Conservation (phyloP, 2,329 filamentous ascomycete genomes). For the Decorospora gaudefroyi region DNA sequence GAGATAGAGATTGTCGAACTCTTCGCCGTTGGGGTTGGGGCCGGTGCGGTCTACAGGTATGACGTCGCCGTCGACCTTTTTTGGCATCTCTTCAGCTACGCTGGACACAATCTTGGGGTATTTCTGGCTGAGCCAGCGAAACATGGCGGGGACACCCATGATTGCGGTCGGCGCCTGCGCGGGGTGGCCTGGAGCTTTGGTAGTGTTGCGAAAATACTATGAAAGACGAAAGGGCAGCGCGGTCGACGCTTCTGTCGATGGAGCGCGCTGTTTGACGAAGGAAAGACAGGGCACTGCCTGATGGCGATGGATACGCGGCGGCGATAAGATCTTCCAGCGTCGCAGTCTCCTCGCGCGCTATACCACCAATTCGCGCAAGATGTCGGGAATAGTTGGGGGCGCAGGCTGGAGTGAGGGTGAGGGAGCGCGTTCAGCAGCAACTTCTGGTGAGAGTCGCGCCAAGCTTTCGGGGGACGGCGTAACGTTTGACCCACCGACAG, state of each 20-base stretch:
- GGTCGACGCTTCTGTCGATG: slow-evolving; percentile 18
- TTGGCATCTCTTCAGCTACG: slow-evolving; percentile 83
- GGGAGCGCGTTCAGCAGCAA: no score
- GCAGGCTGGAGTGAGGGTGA: slow-evolving; percentile 3
- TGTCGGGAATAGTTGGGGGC: slow-evolving; percentile 11
- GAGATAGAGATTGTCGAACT: slow-evolving; percentile 96
- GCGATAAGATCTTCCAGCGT: background rate
- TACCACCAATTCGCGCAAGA: slow-evolving; percentile 11
- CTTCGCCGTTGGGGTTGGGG: slow-evolving; percentile 94
- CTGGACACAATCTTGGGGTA: slow-evolving; percentile 96
- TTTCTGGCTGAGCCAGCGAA: slow-evolving; percentile 94
- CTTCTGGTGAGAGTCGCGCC: slow-evolving; percentile 13
- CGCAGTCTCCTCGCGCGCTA: slow-evolving; percentile 10
- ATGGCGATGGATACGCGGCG: slow-evolving; percentile 2
- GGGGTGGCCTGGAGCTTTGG: slow-evolving; percentile 11
- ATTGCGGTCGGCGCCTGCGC: slow-evolving; percentile 37
- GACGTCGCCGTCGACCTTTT: slow-evolving; percentile 78
- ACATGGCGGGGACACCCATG: slow-evolving; percentile 95
- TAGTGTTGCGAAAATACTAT: slow-evolving; percentile 29
- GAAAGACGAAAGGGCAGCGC: slow-evolving; percentile 17
- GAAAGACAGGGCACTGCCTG: slow-evolving; percentile 19
- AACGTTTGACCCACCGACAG: slow-evolving; percentile 19
- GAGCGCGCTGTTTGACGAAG: slow-evolving; percentile 16
- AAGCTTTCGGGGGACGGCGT: slow-evolving; percentile 26
- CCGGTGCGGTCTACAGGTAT: slow-evolving; percentile 84